Evolutionary conservation across 352 stramenopile species (phyloP), one percentile per base, ranked within the genome.

Genomic region (Globisporangium radiosum): DNA sequence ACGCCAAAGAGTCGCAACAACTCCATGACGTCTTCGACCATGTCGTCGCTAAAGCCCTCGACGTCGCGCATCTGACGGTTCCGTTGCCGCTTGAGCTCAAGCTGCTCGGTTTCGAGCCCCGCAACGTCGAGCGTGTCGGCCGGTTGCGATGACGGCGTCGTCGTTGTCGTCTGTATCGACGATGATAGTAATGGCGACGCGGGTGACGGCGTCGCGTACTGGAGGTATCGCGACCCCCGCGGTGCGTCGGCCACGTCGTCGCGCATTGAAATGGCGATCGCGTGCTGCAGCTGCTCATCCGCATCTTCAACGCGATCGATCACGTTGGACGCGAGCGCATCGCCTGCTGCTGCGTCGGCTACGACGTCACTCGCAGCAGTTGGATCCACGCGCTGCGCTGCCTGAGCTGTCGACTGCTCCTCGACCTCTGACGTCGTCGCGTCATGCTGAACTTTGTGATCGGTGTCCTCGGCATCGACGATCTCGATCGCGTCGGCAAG

Each of bases 1-100:
- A 99, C 90, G 3, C 97, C 97, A 80, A 99, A 99, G 4, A 99
- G 70, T n/a, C 75, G 81, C 15, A 99, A 67, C 11, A 99, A 71
- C 6, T 95, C 76, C 77, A 99, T 97, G 4, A 99, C 90, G 54
- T 99, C 96, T 47, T 94, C 76, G 47, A 97, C 92, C 96, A 99
- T 99, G 65, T 99, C 96, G 49, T 99, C 94, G 15, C 92, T 98
- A 33, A 99, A 87, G 11, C 87, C 91, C 59, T 97, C 92, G n/a
- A 88, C 87, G 56, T 99, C 94, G 8, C 93, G 80, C 63, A 94
- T 62, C 49, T 93, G 81, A 1, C 81, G 79, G 68, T 73, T 91
- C 5, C 85, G 81, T 13, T 88, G 65, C 17, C 85, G 94, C 52
- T 91, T 93, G 7, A 94, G 53, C 48, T 94, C 83, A 2, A 54